phyloP scores from a whole-genome alignment of 768 basidiomycete genomes.

The Leccinum disarticulatum region DNA sequence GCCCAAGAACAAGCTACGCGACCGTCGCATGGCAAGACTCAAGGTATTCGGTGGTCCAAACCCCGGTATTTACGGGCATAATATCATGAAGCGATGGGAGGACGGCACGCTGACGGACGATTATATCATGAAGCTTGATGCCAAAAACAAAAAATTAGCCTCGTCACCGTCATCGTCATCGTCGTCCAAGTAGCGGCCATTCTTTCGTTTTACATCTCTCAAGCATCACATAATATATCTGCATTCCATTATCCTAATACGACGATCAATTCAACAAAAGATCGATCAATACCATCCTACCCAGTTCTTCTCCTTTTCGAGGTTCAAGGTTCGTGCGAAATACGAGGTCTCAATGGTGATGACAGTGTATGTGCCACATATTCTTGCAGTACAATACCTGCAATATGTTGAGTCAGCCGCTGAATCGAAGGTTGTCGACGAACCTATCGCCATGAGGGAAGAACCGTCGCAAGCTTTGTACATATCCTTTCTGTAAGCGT shows the following conservation, averaged over 20 bases:
- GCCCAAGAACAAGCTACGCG: constrained; percentile 95
- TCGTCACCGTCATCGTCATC: not conserved
- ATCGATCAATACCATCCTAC: not conserved
- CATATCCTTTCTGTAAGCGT: constrained; percentile 51
- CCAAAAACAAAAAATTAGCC: constrained; percentile 17
- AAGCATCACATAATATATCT: constrained; percentile 1
- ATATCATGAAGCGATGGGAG: constrained; percentile 82
- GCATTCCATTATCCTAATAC: constrained; percentile 3
- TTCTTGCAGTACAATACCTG: constrained; percentile 72
- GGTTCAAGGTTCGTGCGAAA: not conserved
- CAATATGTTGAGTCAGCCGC: not conserved
- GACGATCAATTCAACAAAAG: not conserved
- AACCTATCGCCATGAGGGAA: constrained; percentile 71
- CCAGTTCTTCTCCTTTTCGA: constrained; percentile 12
- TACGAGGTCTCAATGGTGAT: not conserved
- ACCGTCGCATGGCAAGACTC: constrained; percentile 82
- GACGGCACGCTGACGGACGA: constrained; percentile 65
- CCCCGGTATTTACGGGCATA: constrained; percentile 73
- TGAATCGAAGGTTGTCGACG: constrained; percentile 14
- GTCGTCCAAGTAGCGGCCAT: constrained; percentile 12
- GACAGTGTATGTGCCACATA: constrained; percentile 43
- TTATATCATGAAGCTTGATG: constrained; percentile 29
- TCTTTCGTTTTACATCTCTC: constrained; percentile 1
- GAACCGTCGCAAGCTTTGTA: constrained; percentile 74
- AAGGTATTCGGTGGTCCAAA: constrained; percentile 83